These are phyloP conservation scores for Penicillium crustosum DNA, from an alignment of 2,329 filamentous ascomycete species.

Conservation along the genomic window DNA sequence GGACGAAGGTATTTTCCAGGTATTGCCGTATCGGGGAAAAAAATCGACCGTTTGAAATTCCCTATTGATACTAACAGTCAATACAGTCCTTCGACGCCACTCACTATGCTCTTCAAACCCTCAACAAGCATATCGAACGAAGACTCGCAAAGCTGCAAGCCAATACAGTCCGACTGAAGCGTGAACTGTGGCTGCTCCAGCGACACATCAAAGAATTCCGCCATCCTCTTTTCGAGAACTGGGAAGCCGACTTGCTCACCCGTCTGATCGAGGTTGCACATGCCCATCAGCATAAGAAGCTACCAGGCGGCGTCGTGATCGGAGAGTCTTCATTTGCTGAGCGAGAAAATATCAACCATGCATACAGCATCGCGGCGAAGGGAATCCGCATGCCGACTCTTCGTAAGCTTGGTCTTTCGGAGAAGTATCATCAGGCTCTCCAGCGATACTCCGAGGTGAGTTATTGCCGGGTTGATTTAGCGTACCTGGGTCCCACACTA, in stretches of 20 bases:
- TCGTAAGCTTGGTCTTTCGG: conserved; percentile 27
- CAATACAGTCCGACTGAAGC: conserved; percentile 23
- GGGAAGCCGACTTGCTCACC: conserved; percentile 39
- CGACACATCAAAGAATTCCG: conserved; percentile 28
- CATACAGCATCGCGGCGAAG: conserved; percentile 30
- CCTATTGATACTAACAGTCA: background rate
- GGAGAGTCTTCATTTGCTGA: conserved; percentile 17
- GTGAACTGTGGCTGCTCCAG: conserved; percentile 29
- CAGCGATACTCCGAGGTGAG: conserved; percentile 33
- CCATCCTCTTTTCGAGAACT: conserved; percentile 31
- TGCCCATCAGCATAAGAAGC: conserved; percentile 22
- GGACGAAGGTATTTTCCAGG: conserved; percentile 5
- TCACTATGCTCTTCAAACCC: conserved; percentile 23
- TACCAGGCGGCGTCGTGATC: conserved; percentile 24
- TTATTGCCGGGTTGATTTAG: background rate
- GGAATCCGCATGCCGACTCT: conserved; percentile 26
- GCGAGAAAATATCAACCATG: conserved; percentile 21
- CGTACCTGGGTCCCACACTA: background rate
- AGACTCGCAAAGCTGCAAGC: conserved; percentile 26
- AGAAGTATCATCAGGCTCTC: conserved; percentile 28
- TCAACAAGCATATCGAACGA: conserved; percentile 29
- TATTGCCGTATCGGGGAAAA: background rate
- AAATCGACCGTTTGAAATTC: background rate
- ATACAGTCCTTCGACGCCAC: conserved; percentile 21
- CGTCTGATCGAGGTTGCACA: conserved; percentile 36